Evolutionary conservation across 176 grass and related monocot genomes (phyloP), one percentile per base, ranked within the genome.

Genomic region (Carex kokanica): DNA sequence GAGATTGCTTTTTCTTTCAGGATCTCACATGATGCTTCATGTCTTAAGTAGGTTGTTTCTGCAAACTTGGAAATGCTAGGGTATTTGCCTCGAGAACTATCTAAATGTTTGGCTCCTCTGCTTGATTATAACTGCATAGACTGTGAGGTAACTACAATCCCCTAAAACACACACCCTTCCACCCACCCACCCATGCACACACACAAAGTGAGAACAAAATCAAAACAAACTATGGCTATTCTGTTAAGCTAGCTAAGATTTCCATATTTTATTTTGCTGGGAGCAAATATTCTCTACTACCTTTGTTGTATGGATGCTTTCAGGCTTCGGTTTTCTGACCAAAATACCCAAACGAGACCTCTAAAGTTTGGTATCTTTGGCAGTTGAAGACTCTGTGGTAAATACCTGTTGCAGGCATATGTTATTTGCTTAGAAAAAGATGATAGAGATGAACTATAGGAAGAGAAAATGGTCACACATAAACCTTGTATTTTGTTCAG

Each of bases 31-130:
- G 14, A 31, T 54, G 43, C 72, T 75, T 75, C 13, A 31, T 75
- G 40, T 75, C 72, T 75, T 53, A 75, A 54, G 56, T 82, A 98
- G 95, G 92, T 93, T 25, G 82, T 93, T 88, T 90, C 79, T 90
- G 72, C 84, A 80, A 90, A 32, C 23, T 91, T 73, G 85, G 89
- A 91, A 83, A 88, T 83, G 43, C 89, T 98, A 85, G 95, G 95
- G 74, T 98, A 98, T 73, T 84, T 98, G 74, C 90, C 92, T 87
- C 88, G 89, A 59, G 92, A 98, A 55, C 62, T 94, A 24, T 89
- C 92, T 79, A 93, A 91, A 85, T 73, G 85, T 91, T 81, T 98
- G 86, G 83, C 92, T 87, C 95, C 95, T 88, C 64, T 93, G 79
- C 64, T 93, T 71, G 95, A 94, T 89, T 90, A 70, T 60, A 59